Base-by-base conservation (phyloP, 768 basidiomycete genomes). In the Tylopilus felleus region DNA sequence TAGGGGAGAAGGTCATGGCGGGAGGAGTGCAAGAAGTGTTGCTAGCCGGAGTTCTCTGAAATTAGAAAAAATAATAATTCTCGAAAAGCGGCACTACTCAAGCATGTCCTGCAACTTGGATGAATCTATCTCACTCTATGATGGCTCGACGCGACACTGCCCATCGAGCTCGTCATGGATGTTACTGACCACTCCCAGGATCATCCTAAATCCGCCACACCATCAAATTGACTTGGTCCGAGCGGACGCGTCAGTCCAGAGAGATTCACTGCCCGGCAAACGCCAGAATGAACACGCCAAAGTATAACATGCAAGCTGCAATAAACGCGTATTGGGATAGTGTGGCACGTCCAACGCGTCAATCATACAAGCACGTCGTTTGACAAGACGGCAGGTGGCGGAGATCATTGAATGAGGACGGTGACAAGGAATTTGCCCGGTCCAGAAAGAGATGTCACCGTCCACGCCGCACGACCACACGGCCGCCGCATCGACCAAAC, bases 11-110 rank as follows among this genome's bases (percentile, higher is more conserved):
- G 56, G 57, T 55, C 66, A 64, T 70, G 67, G 48, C 52, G 56
- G 62, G 52, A 65, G 39, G 62, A 67, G 55, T 56, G 48, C 53
- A 68, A 70, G 63, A 59, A 64, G 60, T 56, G 50, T 65, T 60
- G 39, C 49, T 60, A 68, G 60, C 63, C 61, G 59, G 64, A 58
- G 57, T 69, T 65, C 55, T 58, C 53, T 67, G 58, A 61, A 67
- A 68, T 63, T 62, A 51, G 41, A 60, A 63, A 63, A 57, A 58
- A 61, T 60, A 68, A 66, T 61, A 69, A 65, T 69, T 67, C 67
- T 69, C 59, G 57, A 62, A 69, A 67, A 58, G 55, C 50, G 33
- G 53, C 45, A 39, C 56, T 53, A 39, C 48, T 40, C n/a, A n/a
- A n/a, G n/a, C n/a, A n/a, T n/a, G n/a, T n/a, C 46, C 44, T 40